Base-by-base conservation (phyloP, 2,329 filamentous ascomycete genomes). In the Fusarium sambucinum region DNA sequence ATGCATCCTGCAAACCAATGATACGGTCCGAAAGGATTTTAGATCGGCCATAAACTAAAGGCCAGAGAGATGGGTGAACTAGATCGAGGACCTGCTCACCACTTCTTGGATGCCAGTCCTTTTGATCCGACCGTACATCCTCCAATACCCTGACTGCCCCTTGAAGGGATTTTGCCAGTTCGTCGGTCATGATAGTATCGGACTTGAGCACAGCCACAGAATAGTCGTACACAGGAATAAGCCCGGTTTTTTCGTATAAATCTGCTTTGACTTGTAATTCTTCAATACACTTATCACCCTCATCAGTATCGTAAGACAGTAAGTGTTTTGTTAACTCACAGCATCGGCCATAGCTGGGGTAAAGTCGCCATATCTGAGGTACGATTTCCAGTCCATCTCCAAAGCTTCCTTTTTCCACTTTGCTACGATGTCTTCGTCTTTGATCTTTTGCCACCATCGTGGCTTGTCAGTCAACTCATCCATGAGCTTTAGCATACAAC, bases 11-110 rank as follows among this genome's bases (percentile, higher is more conserved):
- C 17, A n/a, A 6, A n/a, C 17, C 10, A 12, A n/a, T 12, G 33
- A 37, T 14, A 12, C 10, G n/a, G 1, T 58, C 40, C 2, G n/a
- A 2, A 11, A 10, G 4, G 9, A 33, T 38, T 5, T 23, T 41
- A 11, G 60, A 55, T 3, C 11, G 29, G 3, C 48, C 45, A 40
- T 66, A 51, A 1, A 60, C 6, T 6, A 66, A 13, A 77, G 50
- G 62, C 74, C 64, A 42, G 42, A 71, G 35, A 0, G 68, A 71
- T 3, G 65, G 65, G 25, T 40, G 44, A 3, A 60, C 48, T 3
- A 66, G 44, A 6, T 65, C 44, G 0, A 55, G 17, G 3, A 55
- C 38, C 16, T 65, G 32, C 14, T 41, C 23, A 1, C 38, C 14
- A 1, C 42, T 60, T 4, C 23, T 12, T n/a, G 44, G 60, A 25